Conservation (phyloP, 2,329 filamentous ascomycete genomes). For the Erysiphe pulchra region DNA sequence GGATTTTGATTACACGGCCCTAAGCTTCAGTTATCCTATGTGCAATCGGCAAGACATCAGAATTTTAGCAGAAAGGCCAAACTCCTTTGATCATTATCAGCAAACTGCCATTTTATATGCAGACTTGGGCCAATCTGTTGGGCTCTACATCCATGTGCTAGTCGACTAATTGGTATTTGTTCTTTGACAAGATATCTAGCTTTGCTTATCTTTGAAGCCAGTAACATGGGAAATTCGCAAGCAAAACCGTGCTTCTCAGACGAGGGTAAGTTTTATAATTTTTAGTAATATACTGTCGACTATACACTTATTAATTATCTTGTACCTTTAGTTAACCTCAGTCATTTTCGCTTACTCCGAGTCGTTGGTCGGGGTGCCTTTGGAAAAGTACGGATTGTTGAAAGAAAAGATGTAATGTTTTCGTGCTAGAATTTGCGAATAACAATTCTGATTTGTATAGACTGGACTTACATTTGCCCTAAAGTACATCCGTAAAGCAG, state of each 20-base stretch:
- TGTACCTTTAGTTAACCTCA: constrained; percentile 51
- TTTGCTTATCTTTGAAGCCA: too few relatives aligned
- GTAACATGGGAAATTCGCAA: neutral
- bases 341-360: constrained; percentile 83
- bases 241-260: neutral
- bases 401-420: constrained; percentile 60
- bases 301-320: neutral
- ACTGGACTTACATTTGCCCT: constrained; percentile 66
- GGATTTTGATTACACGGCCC: too few relatives aligned
- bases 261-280: constrained; percentile 4
- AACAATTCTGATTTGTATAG: neutral
- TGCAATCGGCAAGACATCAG: too few relatives aligned
- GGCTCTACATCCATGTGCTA: too few relatives aligned
- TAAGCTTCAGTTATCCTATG: too few relatives aligned
- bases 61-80: too few relatives aligned
- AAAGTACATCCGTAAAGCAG: constrained; percentile 73
- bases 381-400: constrained; percentile 95
- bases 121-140: too few relatives aligned
- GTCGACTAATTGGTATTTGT: too few relatives aligned
- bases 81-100: too few relatives aligned
- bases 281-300: constrained; percentile 1
- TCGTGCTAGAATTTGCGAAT: too few relatives aligned
- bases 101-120: too few relatives aligned
- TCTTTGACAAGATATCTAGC: too few relatives aligned
- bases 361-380: constrained; percentile 96